Evolutionary conservation across 345 rosid species (phyloP), one percentile per base, ranked within the genome.

Genomic region (Microthlaspi erraticum): DNA sequence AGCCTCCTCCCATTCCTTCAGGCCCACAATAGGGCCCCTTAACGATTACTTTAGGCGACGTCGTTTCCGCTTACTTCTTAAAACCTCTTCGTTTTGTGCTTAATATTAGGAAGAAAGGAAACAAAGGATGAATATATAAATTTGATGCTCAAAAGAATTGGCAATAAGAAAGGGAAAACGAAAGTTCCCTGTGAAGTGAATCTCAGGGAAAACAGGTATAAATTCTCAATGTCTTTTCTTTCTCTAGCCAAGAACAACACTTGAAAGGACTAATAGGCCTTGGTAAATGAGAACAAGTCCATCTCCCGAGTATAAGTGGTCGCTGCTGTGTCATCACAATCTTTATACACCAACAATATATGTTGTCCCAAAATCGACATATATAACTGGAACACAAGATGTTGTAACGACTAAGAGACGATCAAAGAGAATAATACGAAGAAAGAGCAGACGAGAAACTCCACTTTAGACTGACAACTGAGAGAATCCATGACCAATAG

Each of bases 401-500:
- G 44, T 63, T 11, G 64, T 11, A 63, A 63, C 20, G 32, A 63
- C 49, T 8, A n/a, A 70, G 45, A 5, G 42, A 61, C 29, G 43
- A 51, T 12, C 46, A 36, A 53, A 38, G 68, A 61, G 31, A 71
- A 72, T 49, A 72, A 2, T 26, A 26, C 29, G 4, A 12, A 55
- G 60, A 48, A 18, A 34, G 57, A 54, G 16, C 20, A 54, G n/a
- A 52, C 43, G 63, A 43, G 41, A 64, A 53, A 56, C 48, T 53
- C 10, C 51, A 64, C 29, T 64, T 55, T 1, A 44, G 46, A 45
- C 65, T 20, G 38, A 59, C 11, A 49, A 49, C 33, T 51, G 53
- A 52, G 68, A 42, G 54, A 51, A 46, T 48, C 49, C 66, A 57
- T 59, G 46, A 56, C 34, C 70, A 62, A n/a, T 45, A 41, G 48